Base-by-base conservation (phyloP, 345 rosid genomes). In the Salix caprea region DNA sequence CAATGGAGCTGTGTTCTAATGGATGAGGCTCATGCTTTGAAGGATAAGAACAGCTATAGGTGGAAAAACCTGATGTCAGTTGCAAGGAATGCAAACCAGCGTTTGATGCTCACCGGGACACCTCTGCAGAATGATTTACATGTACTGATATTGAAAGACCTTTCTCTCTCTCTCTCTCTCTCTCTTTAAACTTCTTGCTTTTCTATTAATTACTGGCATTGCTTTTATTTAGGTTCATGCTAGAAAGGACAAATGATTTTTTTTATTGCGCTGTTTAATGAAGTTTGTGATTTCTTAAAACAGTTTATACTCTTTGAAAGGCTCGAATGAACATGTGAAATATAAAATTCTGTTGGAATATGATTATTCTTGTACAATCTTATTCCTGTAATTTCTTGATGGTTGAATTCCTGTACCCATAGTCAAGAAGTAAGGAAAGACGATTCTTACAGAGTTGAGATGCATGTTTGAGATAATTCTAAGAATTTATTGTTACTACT, bases 11-110 rank as follows among this genome's bases (percentile, higher is more conserved):
- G 98, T 79, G 93, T 94, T 65, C 85, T 94, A 79, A 96, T 96
- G 99, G 99, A 94, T 80, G 98, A 96, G 84, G 99, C 99, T 24
- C 98, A 96, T 90, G 97, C 98, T 76, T 84, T 92, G 78, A 94
- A 94, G 89, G 99, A 96, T 80, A 92, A 88, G 88, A 92, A 85
- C 82, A 94, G 97, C 86, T 96, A 91, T 80, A 86, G 99, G 91
- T 94, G 99, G 98, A 96, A 92, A 84, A 96, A 96, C 64, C 79
- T 94, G 69, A 94, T 90, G 97, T 92, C 95, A 73, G 91, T 90
- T 72, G 94, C 99, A 72, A 83, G 91, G 83, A 91, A 90, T 69
- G 99, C 98, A 42, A 96, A 93, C 82, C 99, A 93, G 80, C 97
- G 97, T 42, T 88, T 94, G 70, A 92, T 93, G 98, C 89, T 96